Evolutionary conservation across 2,329 filamentous ascomycete species (phyloP), one percentile per base, ranked within the genome.

Genomic region (Cryphonectria japonica): DNA sequence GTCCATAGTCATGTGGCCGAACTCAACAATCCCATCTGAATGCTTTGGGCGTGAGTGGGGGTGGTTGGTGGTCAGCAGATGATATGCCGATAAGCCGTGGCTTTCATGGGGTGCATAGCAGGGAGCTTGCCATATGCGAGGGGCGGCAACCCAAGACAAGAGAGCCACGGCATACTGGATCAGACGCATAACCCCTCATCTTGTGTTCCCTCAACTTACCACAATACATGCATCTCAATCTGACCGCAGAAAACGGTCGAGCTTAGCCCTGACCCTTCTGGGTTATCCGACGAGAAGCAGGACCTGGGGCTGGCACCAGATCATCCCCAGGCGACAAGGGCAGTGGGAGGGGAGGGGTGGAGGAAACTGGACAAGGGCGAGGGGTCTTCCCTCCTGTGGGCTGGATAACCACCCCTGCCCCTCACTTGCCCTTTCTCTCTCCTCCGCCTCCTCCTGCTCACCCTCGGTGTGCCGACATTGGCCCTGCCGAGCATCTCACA

Each of bases 101-200:
- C 67, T 65, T 72, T 68, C 60, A 50, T 69, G 70, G 68, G 70
- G 68, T 65, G 26, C 41, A 29, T 57, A n/a, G 19, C 19, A 50
- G 2, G 2, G 43, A 39, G 46, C 60, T 37, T 61, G 59, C 39
- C 26, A 34, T n/a, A 61, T n/a, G 59, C 19, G 59, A n/a, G 13
- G 39, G 16, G 62, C 66, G 37, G 37, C 37, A 39, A 39, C 8
- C 37, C 37, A 39, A 39, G 37, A 39, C 37, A 39, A 39, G 37
- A 52, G 60, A 52, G 61, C 59, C 19, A 67, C 62, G 37, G 67
- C 67, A 59, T n/a, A n/a, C 66, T 67, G 66, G 19, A 26, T 69
- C 34, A 60, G 19, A 62, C 61, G n/a, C 60, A 63, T 65, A 19
- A n/a, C 70, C 72, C 72, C 72, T 73, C 72, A 73, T 73, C 65